Base-by-base conservation (phyloP, 2,329 filamentous ascomycete genomes). In the Macroventuria anomochaeta region DNA sequence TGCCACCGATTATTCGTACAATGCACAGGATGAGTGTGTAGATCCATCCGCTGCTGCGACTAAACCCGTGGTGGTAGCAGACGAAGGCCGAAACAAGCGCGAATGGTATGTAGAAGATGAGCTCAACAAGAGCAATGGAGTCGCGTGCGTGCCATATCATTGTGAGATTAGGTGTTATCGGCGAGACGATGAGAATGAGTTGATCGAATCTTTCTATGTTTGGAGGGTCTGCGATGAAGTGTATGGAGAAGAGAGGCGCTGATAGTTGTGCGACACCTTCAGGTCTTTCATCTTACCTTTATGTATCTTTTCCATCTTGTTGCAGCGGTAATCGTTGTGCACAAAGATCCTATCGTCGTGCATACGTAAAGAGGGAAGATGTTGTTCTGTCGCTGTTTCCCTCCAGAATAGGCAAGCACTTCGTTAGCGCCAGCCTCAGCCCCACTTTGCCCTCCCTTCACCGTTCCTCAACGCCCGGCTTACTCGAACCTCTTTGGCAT, bases 21-120 rank as follows among this genome's bases (percentile, higher is more conserved):
- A 83, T 56, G 25, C 78, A 79, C 64, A 87, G 82, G 26, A 84
- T 61, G 38, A 81, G 62, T 6, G 85, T 74, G 64, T 81, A 84
- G 11, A 82, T 61, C 79, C 82, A 86, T 34, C 83, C 83, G 0
- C 77, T 73, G 50, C 72, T 78, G 36, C 74, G 75, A 3, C 69
- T 61, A 37, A 76, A 67, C 25, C 76, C 76, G 63, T 78, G 76
- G 15, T 68, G 71, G 29, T 51, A 56, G 54, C 69, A 71, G 32
- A 77, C 56, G 47, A 64, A 66, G 7, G 59, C 25, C 1, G 74
- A 61, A 2, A 70, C 36, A 21, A 72, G 57, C 18, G 74, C 37
- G 11, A 70, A 62, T 4, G 76, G 76, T 15, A 71, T 48, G 54
- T 73, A 78, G 59, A 75, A 57, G 33, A 76, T 61, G 28, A 77